phyloP scores from a whole-genome alignment of 225 moss, liverwort and hornwort genomes.

The Polytrichum commune region DNA sequence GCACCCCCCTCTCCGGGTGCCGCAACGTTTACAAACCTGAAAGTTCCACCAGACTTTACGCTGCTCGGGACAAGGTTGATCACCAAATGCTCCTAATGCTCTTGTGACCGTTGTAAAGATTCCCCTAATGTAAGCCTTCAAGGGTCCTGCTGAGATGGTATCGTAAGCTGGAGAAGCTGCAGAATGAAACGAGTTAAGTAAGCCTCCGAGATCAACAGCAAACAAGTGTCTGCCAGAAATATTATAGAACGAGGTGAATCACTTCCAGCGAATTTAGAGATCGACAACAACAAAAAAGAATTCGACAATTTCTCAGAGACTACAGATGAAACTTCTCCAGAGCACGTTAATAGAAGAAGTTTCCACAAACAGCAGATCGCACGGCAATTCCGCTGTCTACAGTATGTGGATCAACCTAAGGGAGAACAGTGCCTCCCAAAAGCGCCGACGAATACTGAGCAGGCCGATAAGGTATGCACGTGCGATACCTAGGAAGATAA shows the following conservation, averaged over 20 bases:
- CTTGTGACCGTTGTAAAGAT: neutral
- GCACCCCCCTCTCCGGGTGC: constrained; percentile 31
- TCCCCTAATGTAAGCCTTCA: constrained; percentile 8
- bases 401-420: no score
- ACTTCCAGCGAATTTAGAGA: neutral
- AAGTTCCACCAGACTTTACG: constrained; percentile 18
- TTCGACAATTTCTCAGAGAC: neutral
- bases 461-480: no score
- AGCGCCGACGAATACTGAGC: no score
- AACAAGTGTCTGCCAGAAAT: neutral
- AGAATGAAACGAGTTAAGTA: neutral
- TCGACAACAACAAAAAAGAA: neutral
- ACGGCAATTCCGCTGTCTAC: no score
- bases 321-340: no score
- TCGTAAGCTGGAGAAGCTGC: constrained; percentile 18
- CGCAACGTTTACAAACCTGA: constrained; percentile 26
- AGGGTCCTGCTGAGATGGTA: constrained; percentile 18
- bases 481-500: no score
- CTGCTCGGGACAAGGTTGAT: constrained; percentile 6
- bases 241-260: neutral
- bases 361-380: no score
- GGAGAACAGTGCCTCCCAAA: no score
- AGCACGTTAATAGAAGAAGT: no score
- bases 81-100: neutral
- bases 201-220: neutral